Base-by-base conservation (phyloP, 2,329 filamentous ascomycete genomes). In the Diaporthe sp. region DNA sequence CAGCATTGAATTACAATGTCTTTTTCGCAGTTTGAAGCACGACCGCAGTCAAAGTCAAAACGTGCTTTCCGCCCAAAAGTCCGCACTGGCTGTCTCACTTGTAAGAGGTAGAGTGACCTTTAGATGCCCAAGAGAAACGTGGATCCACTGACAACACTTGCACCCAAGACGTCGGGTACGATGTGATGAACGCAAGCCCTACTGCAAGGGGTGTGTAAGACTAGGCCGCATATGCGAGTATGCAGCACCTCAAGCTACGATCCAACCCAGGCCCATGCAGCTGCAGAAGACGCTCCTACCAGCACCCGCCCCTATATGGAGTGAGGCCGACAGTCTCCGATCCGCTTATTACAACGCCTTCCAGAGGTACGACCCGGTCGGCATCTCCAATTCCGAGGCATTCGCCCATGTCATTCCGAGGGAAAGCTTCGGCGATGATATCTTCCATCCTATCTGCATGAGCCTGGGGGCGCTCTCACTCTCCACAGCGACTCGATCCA, bases 181-280 rank as follows among this genome's bases (percentile, higher is more conserved):
- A 5, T 67, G 63, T 67, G 63, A 67, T 28, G 63, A 67, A 25
- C 63, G 63, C 44, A 67, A 37, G 63, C 63, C 63, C 12, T 51
- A 49, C 44, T 51, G 63, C 44, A 67, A 67, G 63, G 63, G 63
- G 20, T 67, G 63, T 51, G 44, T 49, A 22, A 51, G 44, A 51
- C 2, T 67, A 12, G 63, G 63, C 20, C 63, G 34, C 20, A 51
- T 9, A 10, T 67, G 63, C 63, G 44, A 67, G 47, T 67, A 67
- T 67, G 28, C 44, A 28, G 10, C 20, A 7, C 9, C 17, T 9
- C 34, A 34, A 34, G 34, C 34, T 51, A 2, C 8, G 10, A 12
- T 3, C 10, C 9, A 37, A 12, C 44, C 10, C 37, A 44, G n/a
- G 28, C 44, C 20, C 42, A 17, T 51, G 42, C 44, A 67, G 63